phyloP scores from a whole-genome alignment of 768 basidiomycete genomes.

The Macrocybe gigantea region DNA sequence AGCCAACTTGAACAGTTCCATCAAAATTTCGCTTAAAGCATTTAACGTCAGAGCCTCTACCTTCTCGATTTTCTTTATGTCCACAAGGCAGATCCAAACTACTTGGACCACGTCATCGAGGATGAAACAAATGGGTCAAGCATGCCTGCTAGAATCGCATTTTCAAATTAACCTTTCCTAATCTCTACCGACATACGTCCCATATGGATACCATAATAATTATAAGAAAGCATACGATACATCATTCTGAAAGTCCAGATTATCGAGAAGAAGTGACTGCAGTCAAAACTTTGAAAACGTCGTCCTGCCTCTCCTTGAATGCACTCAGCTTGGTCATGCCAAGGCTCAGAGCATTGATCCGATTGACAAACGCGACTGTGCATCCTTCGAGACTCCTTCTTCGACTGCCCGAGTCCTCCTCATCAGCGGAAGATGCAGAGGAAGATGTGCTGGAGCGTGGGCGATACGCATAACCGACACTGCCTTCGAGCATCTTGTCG shows the following conservation, averaged over 20 bases:
- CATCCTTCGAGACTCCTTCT: constrained; percentile 55
- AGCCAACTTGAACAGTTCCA: too few relatives aligned
- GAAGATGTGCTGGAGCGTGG: background rate
- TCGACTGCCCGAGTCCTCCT: constrained; percentile 20
- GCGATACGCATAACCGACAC: constrained; percentile 38
- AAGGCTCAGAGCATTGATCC: constrained; percentile 70
- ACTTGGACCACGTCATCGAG: too few relatives aligned
- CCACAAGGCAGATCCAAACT: too few relatives aligned
- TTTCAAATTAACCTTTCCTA: too few relatives aligned
- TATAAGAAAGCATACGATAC: background rate
- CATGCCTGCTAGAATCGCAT: too few relatives aligned
- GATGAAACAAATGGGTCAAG: too few relatives aligned
- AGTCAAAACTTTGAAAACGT: constrained; percentile 64
- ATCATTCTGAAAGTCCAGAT: background rate
- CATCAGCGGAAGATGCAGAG: constrained; percentile 11
- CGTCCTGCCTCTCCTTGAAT: constrained; percentile 66
- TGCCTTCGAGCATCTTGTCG: constrained; percentile 48
- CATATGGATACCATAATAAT: background rate
- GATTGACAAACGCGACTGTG: constrained; percentile 68
- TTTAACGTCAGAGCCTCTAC: background rate
- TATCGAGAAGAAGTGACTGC: constrained; percentile 8
- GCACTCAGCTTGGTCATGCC: constrained; percentile 63
- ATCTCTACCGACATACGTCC: too few relatives aligned
- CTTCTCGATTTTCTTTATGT: background rate
- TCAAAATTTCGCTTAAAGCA: too few relatives aligned